These are phyloP conservation scores for Lachancea sp. DNA, from an alignment of 805 yeast species.

Conservation along the genomic window DNA sequence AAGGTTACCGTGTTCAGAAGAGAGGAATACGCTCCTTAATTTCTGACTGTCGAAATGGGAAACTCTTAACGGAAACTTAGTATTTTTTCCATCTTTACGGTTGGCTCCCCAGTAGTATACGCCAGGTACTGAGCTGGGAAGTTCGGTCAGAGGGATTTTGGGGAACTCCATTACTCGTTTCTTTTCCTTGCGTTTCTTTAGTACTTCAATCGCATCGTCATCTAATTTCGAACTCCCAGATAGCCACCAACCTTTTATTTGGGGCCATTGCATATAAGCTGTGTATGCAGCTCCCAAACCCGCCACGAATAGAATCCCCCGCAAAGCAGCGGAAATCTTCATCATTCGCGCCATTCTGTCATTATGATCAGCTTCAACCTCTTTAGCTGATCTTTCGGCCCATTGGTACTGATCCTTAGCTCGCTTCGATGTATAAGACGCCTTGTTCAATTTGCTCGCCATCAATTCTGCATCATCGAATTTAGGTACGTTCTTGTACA, in stretches of 20 bases:
- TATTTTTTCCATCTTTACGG: conserved; percentile 25
- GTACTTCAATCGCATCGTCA: conserved; percentile 19
- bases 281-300: conserved; percentile 36
- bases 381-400: conserved; percentile 18
- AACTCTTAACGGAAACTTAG: conserved; percentile 51
- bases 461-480: conserved; percentile 33
- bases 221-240: conserved; percentile 18
- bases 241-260: conserved; percentile 30
- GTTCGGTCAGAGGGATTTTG: conserved; percentile 28
- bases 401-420: conserved; percentile 16
- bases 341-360: conserved; percentile 38
- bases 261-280: conserved; percentile 33
- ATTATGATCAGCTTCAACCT: conserved; percentile 17
- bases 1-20: conserved; percentile 32
- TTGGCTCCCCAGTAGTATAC: conserved; percentile 56
- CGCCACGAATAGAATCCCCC: conserved; percentile 38
- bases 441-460: conserved; percentile 22
- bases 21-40: conserved; percentile 51
- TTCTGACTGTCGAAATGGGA: conserved; percentile 55
- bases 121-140: conserved; percentile 45
- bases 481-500: conserved; percentile 22
- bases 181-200: conserved; percentile 18
- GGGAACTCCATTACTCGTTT: conserved; percentile 24
- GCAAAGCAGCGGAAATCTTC: conserved; percentile 39
- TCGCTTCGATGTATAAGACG: conserved; percentile 29